Conservation (phyloP, 345 rosid species). For the Camelina hispida region DNA sequence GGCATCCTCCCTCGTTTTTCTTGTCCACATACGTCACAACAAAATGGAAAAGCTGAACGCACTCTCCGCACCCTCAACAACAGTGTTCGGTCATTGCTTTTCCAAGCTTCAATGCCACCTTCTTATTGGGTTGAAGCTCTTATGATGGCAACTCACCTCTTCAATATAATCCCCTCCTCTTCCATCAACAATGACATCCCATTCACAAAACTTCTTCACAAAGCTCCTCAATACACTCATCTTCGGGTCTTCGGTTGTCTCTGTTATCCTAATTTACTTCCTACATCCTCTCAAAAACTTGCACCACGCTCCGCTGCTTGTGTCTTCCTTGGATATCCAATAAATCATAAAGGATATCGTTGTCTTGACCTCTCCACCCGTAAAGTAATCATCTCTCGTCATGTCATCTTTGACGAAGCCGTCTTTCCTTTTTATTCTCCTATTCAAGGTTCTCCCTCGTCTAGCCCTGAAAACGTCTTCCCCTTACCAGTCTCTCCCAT, state of each 20-base stretch:
- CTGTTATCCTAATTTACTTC: background rate
- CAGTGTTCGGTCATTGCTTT: accelerated
- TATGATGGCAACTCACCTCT: too few species aligned
- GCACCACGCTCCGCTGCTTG: background rate
- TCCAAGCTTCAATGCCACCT: background rate
- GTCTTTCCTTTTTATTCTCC: too few species aligned
- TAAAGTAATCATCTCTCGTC: background rate
- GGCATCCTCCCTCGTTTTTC: too few species aligned
- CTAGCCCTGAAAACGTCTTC: too few species aligned
- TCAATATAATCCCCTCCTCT: too few species aligned
- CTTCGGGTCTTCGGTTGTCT: background rate
- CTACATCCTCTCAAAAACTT: background rate
- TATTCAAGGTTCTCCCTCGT: too few species aligned
- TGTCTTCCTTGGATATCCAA: background rate
- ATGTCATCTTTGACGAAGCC: background rate
- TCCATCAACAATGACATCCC: too few species aligned
- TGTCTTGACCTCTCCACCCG: background rate
- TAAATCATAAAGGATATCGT: background rate
- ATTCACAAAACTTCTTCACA: too few species aligned
- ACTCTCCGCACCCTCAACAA: background rate
- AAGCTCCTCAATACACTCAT: background rate
- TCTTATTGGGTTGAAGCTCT: background rate
- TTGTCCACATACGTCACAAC: background rate
- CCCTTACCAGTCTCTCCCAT: too few species aligned
- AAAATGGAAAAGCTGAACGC: background rate